Evolutionary conservation across 1,139 yeast species (phyloP), one percentile per base, ranked within the genome.

Genomic region (Saccharomyces uvarum): DNA sequence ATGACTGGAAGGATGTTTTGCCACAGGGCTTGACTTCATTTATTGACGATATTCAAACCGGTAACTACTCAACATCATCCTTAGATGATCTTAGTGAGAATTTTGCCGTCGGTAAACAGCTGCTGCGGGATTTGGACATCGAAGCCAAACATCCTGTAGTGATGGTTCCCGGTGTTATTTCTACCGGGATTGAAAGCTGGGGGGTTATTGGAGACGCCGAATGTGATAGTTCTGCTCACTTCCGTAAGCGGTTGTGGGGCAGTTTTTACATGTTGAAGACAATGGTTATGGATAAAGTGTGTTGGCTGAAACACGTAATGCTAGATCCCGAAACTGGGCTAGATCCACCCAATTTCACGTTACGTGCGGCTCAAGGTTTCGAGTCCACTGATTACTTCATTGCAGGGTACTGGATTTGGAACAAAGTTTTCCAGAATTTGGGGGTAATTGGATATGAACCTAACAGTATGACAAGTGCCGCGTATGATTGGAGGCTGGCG

Each of bases 381-480:
- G 98, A 93, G 63, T 95, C 98, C 1, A 95, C 97, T 0, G 99
- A 93, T 72, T 93, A 90, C 71, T 93, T 93, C 67, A 83, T 93
- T 70, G 89, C 98, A 3, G 99, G 99, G 0, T 93, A 93, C 71
- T 93, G 99, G 99, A 88, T 93, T 63, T 93, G 99, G 99, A 89
- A 89, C 69, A 93, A 95, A 69, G 82, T 93, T 54, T 75, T 93
- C 16, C 97, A 93, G 69, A 95, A 95, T 65, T 75, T 95, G 61
- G 96, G 97, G 1, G 98, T 89, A 0, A 80, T 95, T 59, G 97
- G 97, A 0, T 93, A 93, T 70, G 96, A 89, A 49, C 93, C 97
- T 2, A 85, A 89, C 63, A 88, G 81, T 64, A 90, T 93, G 98
- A 68, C 79, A 32, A 84, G 91, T 54, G 99, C 98, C 0, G 79